A percentile compares a stretch with the other conserved stretches of the same genome.
Evolutionary conservation across 1,284 basidiomycete genomes (phyloP).

Genomic region (Moniliella sp.): DNA sequence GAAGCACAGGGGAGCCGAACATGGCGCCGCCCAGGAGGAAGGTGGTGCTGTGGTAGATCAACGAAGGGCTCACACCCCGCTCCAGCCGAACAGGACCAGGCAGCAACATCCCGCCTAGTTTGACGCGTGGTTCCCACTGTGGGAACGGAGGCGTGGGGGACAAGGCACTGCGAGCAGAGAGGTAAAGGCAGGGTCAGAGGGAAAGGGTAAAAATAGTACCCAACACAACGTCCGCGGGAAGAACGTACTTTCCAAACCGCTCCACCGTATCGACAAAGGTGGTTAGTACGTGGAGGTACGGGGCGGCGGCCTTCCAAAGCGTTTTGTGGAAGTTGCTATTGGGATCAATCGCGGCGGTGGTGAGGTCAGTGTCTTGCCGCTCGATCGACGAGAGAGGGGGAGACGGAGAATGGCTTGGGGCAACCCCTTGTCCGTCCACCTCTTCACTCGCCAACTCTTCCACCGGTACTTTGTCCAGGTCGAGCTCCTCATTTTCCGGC

Average conservation of each 20-base stretch:
- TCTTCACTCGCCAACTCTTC: too few species aligned
- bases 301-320: conserved; percentile 31
- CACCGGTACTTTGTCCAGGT: too few species aligned
- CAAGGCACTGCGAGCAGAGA: too few species aligned
- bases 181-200: too few species aligned
- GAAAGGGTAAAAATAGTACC: too few species aligned
- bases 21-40: conserved; percentile 39
- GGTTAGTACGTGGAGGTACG: conserved; percentile 42
- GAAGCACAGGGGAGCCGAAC: conserved; percentile 41
- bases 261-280: conserved; percentile 31
- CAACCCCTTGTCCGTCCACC: too few species aligned
- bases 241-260: conserved; percentile 35
- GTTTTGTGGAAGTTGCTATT: conserved; percentile 9
- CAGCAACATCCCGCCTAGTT: conserved; percentile 31
- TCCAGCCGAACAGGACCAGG: too few species aligned
- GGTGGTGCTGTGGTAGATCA: conserved; percentile 37
- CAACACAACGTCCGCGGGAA: too few species aligned
- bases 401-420: too few species aligned
- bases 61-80: conserved; percentile 35
- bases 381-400: too few species aligned
- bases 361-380: too few species aligned
- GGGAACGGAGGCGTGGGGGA: conserved; percentile 35
- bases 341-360: conserved; percentile 35
- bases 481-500: too few species aligned
- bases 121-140: conserved; percentile 19